Base-by-base conservation (phyloP, 805 yeast species). In the Saturnispora sekii region DNA sequence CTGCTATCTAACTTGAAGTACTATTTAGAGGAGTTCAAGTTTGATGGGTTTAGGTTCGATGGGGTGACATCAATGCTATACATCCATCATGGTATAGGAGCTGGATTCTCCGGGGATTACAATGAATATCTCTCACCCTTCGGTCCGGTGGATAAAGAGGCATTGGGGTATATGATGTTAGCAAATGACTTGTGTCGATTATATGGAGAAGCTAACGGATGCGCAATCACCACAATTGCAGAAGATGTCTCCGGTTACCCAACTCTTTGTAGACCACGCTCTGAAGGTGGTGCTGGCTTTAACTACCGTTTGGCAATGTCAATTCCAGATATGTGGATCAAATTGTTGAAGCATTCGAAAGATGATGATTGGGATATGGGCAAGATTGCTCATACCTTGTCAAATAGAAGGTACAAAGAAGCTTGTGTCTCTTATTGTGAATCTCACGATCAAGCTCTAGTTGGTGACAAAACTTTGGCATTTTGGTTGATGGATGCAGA, bases 201-300 rank as follows among this genome's bases (percentile, higher is more conserved):
- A 51, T 69, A 79, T 53, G 71, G 73, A 4, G 53, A 62, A 32
- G 35, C 50, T 7, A 48, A 57, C 5, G 40, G 48, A 14, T 54
- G 59, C 36, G 12, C 51, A 5, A 58, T 83, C 52, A 74, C 84
- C 9, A 77, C 95, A 1, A 83, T 90, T 52, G 97, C 97, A 3
- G 98, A 90, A 63, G 98, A 90, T 61, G 98, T 90, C 39, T 81
- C 93, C 41, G 98, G 98, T 10, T 90, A 90, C 82, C 98, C 98
- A 31, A 88, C 97, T 1, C 67, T 93, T 46, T 90, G 97, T 63
- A 63, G 84, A 45, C 80, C 93, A 5, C 72, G 85, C 41, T 43
- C 53, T 0, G 60, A 68, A 18, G 97, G 97, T 40, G 98, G 98
- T 46, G 80, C 84, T 49, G 98, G 97, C 0, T 90, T 90, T 57